Evolutionary conservation across 306 rosid species (phyloP), one percentile per base, ranked within the genome.

Genomic region (Arachis stenosperma): DNA sequence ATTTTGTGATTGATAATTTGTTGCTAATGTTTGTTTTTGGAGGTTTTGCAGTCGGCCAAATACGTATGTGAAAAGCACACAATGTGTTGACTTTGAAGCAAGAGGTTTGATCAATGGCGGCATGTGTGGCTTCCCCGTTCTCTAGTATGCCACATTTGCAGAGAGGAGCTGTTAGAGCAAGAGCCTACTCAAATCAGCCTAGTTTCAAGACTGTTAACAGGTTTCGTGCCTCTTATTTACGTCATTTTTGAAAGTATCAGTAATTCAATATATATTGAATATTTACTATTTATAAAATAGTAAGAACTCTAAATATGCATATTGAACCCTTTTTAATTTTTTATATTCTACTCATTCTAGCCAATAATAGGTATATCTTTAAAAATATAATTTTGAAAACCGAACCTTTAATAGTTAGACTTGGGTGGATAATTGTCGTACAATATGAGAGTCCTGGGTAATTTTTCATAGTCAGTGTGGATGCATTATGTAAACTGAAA

Each of bases 51-150:
- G 79, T 83, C 71, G 29, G 66, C 73, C 13, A 62, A 53, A 59
- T 72, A 42, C 80, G 7, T 63, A 50, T 54, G 46, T 61, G 37
- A 61, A 56, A 69, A 65, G 9, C 43, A 22, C 6, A 66, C 66
- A 58, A 87, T 86, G 96, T 78, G 81, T 76, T 91, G 88, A 89
- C 55, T 55, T 70, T 53, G 69, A 70, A 74, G 72, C 9, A 33
- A 56, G 40, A 54, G 17, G 39, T 70, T 60, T 52, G 46, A 73
- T 22, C 67, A 54, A 93, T 93, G 98, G 92, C 90, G 44, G 92
- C 88, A 73, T 88, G 77, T 67, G 86, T 89, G 79, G 79, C 87
- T 43, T 83, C 88, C 14, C 79, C 89, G 14, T 74, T 86, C 56
- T 84, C 76, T 79, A 42, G 84, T 52, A 90, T 82, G 88, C 83